Conservation (phyloP, 2,329 filamentous ascomycete genomes). For the Penicillium vulpinum region DNA sequence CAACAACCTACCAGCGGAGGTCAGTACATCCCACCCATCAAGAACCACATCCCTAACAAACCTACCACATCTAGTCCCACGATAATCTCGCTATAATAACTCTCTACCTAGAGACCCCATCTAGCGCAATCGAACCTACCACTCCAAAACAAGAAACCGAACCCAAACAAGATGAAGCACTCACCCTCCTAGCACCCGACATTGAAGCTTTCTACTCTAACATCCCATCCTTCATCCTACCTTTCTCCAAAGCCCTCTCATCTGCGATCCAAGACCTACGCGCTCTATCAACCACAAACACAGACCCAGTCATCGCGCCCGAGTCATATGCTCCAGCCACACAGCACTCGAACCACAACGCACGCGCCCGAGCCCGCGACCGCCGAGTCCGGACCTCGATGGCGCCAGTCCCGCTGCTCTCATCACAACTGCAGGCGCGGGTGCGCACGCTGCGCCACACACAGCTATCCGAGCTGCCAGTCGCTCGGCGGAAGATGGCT, state of each 20-base stretch:
- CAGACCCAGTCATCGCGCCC: slow-evolving; percentile 11
- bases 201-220: slow-evolving; percentile 38
- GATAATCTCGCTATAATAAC: slow-evolving; percentile 38
- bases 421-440: slow-evolving; percentile 31
- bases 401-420: slow-evolving; percentile 22
- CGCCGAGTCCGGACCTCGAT: slow-evolving; percentile 26
- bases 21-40: slow-evolving; percentile 16
- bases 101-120: slow-evolving; percentile 38
- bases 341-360: slow-evolving; percentile 15
- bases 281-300: slow-evolving; percentile 22
- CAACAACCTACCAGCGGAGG: slow-evolving; percentile 37
- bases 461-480: slow-evolving; percentile 37
- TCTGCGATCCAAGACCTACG: slow-evolving; percentile 30
- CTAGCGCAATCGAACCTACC: slow-evolving; percentile 22
- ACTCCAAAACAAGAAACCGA: slow-evolving; percentile 10
- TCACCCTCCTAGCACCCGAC: slow-evolving; percentile 37
- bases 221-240: slow-evolving; percentile 26
- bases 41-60: not conserved
- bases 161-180: slow-evolving; percentile 22
- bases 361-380: slow-evolving; percentile 22
- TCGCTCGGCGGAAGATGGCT: slow-evolving; percentile 36
- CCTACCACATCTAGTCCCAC: slow-evolving; percentile 28
- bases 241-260: slow-evolving; percentile 30
- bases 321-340: slow-evolving; percentile 3
- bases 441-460: slow-evolving; percentile 28